phyloP scores from a whole-genome alignment of 2,329 filamentous ascomycete genomes.

The Scedosporium dehoogii region DNA sequence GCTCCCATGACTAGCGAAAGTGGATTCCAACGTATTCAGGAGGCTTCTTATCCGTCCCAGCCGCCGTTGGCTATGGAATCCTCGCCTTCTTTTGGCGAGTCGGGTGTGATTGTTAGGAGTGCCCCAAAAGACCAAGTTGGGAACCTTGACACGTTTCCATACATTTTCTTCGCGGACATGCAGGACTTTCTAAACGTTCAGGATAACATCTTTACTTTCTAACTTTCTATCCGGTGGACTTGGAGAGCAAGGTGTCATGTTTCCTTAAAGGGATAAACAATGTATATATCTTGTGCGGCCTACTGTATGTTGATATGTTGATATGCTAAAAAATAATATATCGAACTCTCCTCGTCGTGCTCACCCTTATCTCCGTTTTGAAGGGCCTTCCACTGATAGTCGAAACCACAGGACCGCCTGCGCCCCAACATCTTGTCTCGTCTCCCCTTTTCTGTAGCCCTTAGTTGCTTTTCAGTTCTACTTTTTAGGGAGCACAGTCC shows the following conservation, averaged over 20 bases:
- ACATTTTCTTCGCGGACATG: conserved; percentile 2
- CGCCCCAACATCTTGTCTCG: no score
- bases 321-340: not conserved
- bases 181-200: not conserved
- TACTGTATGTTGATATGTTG: not conserved
- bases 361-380: no score
- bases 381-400: no score
- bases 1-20: not conserved
- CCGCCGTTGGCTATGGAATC: not conserved
- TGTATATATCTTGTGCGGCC: not conserved
- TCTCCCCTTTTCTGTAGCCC: no score
- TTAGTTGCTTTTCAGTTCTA: no score
- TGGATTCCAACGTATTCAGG: not conserved
- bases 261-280: not conserved
- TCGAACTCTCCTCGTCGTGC: no score
- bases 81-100: not conserved
- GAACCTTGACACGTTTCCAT: not conserved
- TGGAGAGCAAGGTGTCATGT: not conserved
- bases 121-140: not conserved
- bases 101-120: not conserved
- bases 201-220: conserved; percentile 2
- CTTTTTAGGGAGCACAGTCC: no score
- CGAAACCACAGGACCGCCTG: no score
- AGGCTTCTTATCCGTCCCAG: not conserved
- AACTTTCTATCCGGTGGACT: not conserved